Percentiles rank a stretch among this genome's conserved stretches.
phyloP scores from a whole-genome alignment of 345 rosid species.

The Anacardium occidentale region DNA sequence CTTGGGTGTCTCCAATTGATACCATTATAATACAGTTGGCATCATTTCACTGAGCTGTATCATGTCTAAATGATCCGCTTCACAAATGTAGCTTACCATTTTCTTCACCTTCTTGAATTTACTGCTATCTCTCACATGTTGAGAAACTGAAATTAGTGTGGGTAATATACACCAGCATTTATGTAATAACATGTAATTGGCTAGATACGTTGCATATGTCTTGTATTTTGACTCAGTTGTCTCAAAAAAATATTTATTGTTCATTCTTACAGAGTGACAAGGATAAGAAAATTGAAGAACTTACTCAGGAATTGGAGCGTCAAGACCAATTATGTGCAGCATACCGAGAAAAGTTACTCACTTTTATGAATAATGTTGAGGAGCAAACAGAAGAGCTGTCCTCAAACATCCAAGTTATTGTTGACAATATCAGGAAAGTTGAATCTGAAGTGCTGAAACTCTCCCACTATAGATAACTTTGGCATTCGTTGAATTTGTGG shows the following conservation, averaged over 20 bases:
- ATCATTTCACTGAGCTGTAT: too few species aligned
- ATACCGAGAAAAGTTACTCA: constrained; percentile 50
- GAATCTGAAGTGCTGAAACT: constrained; percentile 48
- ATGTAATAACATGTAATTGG: not conserved
- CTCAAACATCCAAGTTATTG: constrained; percentile 49
- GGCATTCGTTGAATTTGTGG: constrained; percentile 4
- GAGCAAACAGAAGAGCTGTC: constrained; percentile 60
- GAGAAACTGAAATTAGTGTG: not conserved
- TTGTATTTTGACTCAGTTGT: not conserved
- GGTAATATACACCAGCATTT: not conserved
- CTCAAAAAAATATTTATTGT: not conserved
- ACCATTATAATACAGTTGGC: too few species aligned
- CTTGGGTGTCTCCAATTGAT: too few species aligned
- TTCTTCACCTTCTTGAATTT: not conserved
- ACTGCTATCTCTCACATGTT: not conserved
- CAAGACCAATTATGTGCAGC: constrained; percentile 53
- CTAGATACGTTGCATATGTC: not conserved
- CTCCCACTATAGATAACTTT: constrained; percentile 33
- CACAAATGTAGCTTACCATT: too few species aligned
- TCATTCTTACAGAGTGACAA: constrained; percentile 55
- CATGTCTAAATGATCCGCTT: too few species aligned
- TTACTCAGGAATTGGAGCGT: constrained; percentile 47
- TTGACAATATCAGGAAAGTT: constrained; percentile 51
- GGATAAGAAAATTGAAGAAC: constrained; percentile 66
- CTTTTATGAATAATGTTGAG: constrained; percentile 55